A percentile compares a stretch with the other conserved stretches of the same genome.
phyloP scores from a whole-genome alignment of 2,329 filamentous ascomycete genomes.

The Trichoderma atrobrunneum region DNA sequence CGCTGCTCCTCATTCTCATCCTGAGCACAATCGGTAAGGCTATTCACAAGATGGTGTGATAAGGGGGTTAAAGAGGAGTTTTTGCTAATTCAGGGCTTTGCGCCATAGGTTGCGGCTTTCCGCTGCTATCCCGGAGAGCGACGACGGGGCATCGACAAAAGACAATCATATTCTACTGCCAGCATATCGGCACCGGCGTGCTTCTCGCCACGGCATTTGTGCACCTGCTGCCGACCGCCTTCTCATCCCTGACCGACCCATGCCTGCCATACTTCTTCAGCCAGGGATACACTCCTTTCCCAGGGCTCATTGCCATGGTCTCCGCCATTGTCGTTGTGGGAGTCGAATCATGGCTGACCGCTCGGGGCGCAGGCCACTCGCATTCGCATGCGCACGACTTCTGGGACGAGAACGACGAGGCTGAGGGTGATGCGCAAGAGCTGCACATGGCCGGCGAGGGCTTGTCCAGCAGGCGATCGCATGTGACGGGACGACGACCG shows the following conservation, averaged over 20 bases:
- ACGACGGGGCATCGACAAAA: conserved; percentile 57
- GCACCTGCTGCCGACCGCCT: conserved; percentile 68
- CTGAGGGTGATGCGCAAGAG: conserved; percentile 32
- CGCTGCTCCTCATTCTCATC: conserved; percentile 62
- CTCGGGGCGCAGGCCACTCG: conserved; percentile 60
- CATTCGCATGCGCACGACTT: conserved; percentile 52
- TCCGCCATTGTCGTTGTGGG: conserved; percentile 79
- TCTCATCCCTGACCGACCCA: conserved; percentile 63
- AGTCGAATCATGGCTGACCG: conserved; percentile 86
- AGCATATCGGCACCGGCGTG: conserved; percentile 79
- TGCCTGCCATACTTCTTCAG: conserved; percentile 79
- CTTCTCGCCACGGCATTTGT: conserved; percentile 85
- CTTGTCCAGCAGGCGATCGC: conserved; percentile 39
- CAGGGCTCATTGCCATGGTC: conserved; percentile 78
- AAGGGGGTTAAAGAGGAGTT: not conserved
- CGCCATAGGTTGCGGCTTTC: conserved; percentile 60
- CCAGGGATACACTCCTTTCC: conserved; percentile 72
- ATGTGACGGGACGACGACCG: conserved; percentile 41
- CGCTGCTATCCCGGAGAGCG: conserved; percentile 59
- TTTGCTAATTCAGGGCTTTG: not conserved
- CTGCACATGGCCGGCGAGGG: conserved; percentile 28
- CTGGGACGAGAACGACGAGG: conserved; percentile 50
- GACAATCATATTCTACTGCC: conserved; percentile 62
- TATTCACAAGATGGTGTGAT: not conserved
- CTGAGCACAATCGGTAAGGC: conserved; percentile 56